Evolutionary conservation across 805 yeast genomes (phyloP).

Genomic region (Ogataea nitratoaversa): DNA sequence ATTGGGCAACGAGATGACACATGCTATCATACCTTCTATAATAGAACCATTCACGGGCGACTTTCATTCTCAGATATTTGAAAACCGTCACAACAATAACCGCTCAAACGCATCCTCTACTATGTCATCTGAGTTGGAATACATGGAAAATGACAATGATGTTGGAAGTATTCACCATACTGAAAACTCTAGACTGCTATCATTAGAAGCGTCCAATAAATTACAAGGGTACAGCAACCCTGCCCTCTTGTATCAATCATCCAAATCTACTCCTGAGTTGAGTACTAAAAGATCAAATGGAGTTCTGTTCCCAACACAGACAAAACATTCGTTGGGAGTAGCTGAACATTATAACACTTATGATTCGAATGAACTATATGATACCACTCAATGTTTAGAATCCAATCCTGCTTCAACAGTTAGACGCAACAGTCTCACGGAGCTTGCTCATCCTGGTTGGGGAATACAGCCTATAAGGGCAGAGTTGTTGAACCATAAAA

Average conservation of each 20-base stretch:
- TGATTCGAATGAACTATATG: too few species aligned
- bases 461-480: slow-evolving; percentile 10
- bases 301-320: not conserved
- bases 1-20: not conserved
- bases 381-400: too few species aligned
- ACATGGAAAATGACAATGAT: not conserved
- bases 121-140: not conserved
- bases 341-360: too few species aligned
- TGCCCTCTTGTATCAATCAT: slow-evolving; percentile 11
- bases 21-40: not conserved
- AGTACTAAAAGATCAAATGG: not conserved
- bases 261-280: slow-evolving; percentile 7
- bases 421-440: slow-evolving; percentile 15
- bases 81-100: too few species aligned
- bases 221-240: not conserved
- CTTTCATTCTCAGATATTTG: not conserved
- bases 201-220: not conserved
- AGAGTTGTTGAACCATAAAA: slow-evolving; percentile 3
- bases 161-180: too few species aligned
- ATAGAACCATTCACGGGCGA: too few species aligned
- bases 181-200: too few species aligned
- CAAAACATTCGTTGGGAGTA: too few species aligned
- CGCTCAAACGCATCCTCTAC: too few species aligned
- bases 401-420: not conserved
- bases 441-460: slow-evolving; percentile 8